Conservation (phyloP, 257 asterid genomes). For the Solanum dulcamara region DNA sequence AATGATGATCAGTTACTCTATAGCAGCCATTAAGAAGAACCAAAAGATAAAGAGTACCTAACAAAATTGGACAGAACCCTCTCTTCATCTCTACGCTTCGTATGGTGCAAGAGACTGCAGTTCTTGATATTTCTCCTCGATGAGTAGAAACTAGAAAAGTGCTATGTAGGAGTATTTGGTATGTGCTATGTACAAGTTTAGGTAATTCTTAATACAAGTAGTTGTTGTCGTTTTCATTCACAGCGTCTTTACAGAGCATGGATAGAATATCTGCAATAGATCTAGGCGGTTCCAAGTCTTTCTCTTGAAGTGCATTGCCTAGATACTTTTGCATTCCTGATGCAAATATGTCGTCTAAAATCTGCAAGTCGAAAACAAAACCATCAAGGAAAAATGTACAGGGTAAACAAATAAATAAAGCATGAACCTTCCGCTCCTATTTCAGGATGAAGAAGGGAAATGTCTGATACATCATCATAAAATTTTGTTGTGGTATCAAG, state of each 20-base stretch:
- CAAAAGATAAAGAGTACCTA: not conserved
- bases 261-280: constrained; percentile 70
- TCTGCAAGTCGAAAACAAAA: constrained; percentile 25
- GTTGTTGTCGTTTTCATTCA: constrained; percentile 47
- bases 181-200: not conserved
- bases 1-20: not conserved
- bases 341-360: constrained; percentile 69
- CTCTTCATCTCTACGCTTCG: not conserved
- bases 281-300: constrained; percentile 74
- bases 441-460: not conserved
- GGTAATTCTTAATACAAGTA: constrained; percentile 39
- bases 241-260: constrained; percentile 70
- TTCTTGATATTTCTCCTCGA: not conserved
- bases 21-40: not conserved
- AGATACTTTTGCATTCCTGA: constrained; percentile 76
- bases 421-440: not conserved
- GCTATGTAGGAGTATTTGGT: not conserved
- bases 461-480: not conserved
- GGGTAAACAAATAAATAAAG: not conserved
- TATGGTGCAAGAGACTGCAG: not conserved
- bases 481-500: not conserved
- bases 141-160: not conserved
- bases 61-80: not conserved
- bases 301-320: constrained; percentile 68
- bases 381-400: not conserved